Base-by-base conservation (phyloP, 306 rosid genomes). In the Cucumis melo region DNA sequence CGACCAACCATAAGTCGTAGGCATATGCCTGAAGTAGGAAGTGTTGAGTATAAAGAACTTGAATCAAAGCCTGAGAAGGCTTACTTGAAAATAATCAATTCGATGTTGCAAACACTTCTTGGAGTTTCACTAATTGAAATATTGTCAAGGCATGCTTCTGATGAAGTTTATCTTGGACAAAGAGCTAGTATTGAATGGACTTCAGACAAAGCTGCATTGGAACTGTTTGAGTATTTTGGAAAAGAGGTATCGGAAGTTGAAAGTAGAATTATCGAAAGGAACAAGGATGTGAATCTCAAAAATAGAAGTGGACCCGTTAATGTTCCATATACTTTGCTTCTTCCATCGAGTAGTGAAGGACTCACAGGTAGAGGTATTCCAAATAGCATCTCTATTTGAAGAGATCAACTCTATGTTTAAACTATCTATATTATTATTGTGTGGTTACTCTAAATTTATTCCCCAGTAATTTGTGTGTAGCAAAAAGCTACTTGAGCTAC, bases 361-460 rank as follows among this genome's bases (percentile, higher is more conserved):
- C 84, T 91, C 7, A 89, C 91, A 27, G 86, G 86, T 20, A 84
- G 86, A 80, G 95, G 97, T 74, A 87, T 91, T 77, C 95, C 95
- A 48, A 91, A 89, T 39, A 91, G 89, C 16, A 85, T 91, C 73
- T 89, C 90, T 16, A 87, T 87, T 42, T 87, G 61, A 60, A 10
- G 11, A 0, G 23, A 1, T 7, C 12, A 32, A 32, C 36, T 32
- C 36, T 32, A 32, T 32, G 3, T 32, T 32, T 32, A 5, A 32
- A 32, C 5, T 32, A 32, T 32, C 36, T 32, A 32, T 32, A 3
- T 32, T 32, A 32, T 32, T 32, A 32, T 32, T 2, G 36, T 32
- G 36, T 32, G 36, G 36, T 32, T 32, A 32, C 3, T 32, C 46
- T 41, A 41, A 41, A 41, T 10, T 41, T 41, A 41, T 41, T 41